Evolutionary conservation across 148 eudicot genomes (phyloP), one percentile per base, ranked within the genome.

Genomic region (Cornus suecica): DNA sequence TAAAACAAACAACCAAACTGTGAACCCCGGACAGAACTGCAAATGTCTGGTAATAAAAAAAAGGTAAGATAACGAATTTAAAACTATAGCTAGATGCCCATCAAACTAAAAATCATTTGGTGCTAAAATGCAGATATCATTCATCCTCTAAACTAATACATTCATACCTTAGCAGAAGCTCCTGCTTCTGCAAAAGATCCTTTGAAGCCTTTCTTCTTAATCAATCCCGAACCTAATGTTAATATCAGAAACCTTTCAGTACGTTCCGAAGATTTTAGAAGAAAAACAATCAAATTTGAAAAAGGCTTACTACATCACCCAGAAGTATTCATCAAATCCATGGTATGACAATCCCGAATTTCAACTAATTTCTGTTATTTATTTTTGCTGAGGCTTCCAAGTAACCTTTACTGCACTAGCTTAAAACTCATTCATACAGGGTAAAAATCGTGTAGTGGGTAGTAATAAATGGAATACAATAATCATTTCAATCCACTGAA

Each of bases 101-200:
- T 45, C 14, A 26, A 51, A 75, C 16, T 5, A 18, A 30, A 30
- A 5, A 18, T 11, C 45, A 15, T 28, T 14, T n/a, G 28, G 28
- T 3, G 29, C 52, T 23, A 29, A 41, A 52, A 60, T 34, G 28
- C 29, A 62, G 14, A 52, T 29, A 32, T 61, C n/a, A 34, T 61
- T 62, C 4, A 22, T 63, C 32, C 10, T 61, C 25, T 31, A 41
- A 64, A 27, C 27, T 74, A 6, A 11, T 42, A 60, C 25, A 69
- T 41, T 11, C 75, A 74, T 77, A 88, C 98, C 97, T 89, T 94
- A 77, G 98, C 98, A 56, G 89, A 86, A 74, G 92, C 69, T 72
- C 90, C 92, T 23, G 98, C 97, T 34, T 92, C 97, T 66, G 77
- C 85, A 24, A 94, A 90, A 26, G 98, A 92, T 60, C 95, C 98